Base-by-base conservation (phyloP, 345 rosid species). In the Mangifera indica region DNA sequence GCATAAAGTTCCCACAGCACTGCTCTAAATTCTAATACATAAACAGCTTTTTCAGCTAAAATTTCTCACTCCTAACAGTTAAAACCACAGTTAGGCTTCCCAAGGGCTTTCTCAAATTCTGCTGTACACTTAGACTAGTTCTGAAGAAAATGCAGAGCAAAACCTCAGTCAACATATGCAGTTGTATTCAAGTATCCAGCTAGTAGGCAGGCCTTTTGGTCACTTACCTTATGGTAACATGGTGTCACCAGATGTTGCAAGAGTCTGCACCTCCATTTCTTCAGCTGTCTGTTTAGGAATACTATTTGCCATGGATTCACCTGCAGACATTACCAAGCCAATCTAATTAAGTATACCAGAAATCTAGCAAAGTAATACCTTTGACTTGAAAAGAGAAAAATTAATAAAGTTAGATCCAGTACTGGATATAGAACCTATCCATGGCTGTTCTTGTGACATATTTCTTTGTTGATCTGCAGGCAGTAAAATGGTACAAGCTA, bases 231-330 rank as follows among this genome's bases (percentile, higher is more conserved):
- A 91, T 1, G 84, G 92, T 78, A 84, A 49, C 93, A 91, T 93
- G 10, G 93, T 88, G 77, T 91, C 97, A 60, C 87, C 92, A 76
- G 91, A 76, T 46, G 93, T 70, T 77, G 86, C 75, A 44, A 87
- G 75, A 90, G 89, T 89, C 66, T 81, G 87, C 42, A 77, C 48
- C 51, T 90, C 97, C 60, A 84, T 72, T 73, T 87, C 89, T 56
- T 83, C 84, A 2, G 66, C 76, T 69, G 84, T 70, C 58, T 44
- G 81, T 72, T 79, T 84, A 68, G 81, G 70, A 56, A 83, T 45
- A 60, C 69, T 59, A 24, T 76, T 80, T 81, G 83, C 68, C 76
- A 82, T 83, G 7, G 81, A 72, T 72, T 87, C 89, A 76, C 85
- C 95, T 89, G 80, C 80, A 82, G 56, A 75, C 48, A 53, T 62